A percentile compares a stretch with the other conserved stretches of the same genome.
Evolutionary conservation across 163 green algal genomes (phyloP).

Genomic region (Chlamydomonas reinhardtii): DNA sequence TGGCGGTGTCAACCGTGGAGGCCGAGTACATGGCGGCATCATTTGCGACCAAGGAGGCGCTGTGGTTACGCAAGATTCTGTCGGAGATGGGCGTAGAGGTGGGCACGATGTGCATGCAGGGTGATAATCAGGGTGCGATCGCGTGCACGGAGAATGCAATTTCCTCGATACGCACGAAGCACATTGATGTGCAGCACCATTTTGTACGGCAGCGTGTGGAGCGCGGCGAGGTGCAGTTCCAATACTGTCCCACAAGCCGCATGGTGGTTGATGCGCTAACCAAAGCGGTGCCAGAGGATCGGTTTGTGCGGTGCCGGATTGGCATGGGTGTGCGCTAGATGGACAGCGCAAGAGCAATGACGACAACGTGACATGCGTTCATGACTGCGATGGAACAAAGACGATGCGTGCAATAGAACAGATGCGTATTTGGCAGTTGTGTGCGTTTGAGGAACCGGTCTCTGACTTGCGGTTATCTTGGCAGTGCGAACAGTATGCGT

Average conservation of each 20-base stretch:
- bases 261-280: constrained; percentile 59
- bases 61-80: constrained; percentile 57
- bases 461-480: too few relatives aligned
- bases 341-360: too few relatives aligned
- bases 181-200: constrained; percentile 57
- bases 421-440: too few relatives aligned
- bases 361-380: too few relatives aligned
- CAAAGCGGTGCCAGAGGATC: constrained; percentile 45
- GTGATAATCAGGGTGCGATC: constrained; percentile 61
- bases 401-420: too few relatives aligned
- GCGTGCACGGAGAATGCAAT: constrained; percentile 51
- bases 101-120: constrained; percentile 31
- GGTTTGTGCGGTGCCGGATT: too few relatives aligned
- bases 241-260: constrained; percentile 37
- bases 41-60: constrained; percentile 52
- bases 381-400: too few relatives aligned
- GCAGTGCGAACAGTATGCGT: too few relatives aligned
- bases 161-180: constrained; percentile 24
- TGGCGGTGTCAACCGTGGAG: constrained; percentile 59
- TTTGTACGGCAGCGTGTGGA: constrained; percentile 42
- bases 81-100: constrained; percentile 38
- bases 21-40: constrained; percentile 67
- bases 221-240: constrained; percentile 21
- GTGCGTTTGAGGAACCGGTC: too few relatives aligned
- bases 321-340: too few relatives aligned